Evolutionary conservation across 2,329 filamentous ascomycete genomes (phyloP), one percentile per base, ranked within the genome.

Genomic region (Xenosphaeropsis pyriputrescens): DNA sequence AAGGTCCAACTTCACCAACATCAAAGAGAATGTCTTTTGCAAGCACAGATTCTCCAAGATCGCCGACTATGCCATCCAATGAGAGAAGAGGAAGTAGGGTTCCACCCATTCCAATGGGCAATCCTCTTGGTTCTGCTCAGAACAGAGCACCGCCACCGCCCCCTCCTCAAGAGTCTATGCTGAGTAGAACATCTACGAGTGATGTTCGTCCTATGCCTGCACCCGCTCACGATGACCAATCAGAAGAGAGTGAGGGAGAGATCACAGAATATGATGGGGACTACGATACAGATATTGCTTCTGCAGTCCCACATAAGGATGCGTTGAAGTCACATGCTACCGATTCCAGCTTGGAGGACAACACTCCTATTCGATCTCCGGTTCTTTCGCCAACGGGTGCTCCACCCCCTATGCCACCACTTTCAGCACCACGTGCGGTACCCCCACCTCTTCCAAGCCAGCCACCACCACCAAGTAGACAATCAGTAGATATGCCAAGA

Each of bases 231-330:
- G 57, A 61, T 40, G 63, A 63, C 43, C 69, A 62, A 33, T 11
- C 22, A 9, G 61, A 70, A 31, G 78, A 79, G 12, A 78, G 75
- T 18, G 79, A 81, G 41, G 85, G 82, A 41, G 86, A 93, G 51
- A 71, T 85, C 26, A 93, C 85, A 0, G 89, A 95, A 53, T 96
- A 96, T 52, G 91, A 98, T 54, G 91, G 89, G 6, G 91, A 96
- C 53, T 96, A 96, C 55, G 91, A 96, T 50, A 96, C 91, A 6
- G 91, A 96, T 55, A 96, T 96, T 53, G 88, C 82, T 2, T 85
- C 88, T n/a, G 80, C 85, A 8, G 85, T 75, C n/a, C 85, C 83
- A 39, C 85, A 94, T 58, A 95, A 93, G 59, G 89, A 94, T 60
- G 88, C 89, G 1, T 60, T 96, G 43, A 93, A 89, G 57, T 65